Evolutionary conservation across 2,329 filamentous ascomycete species (phyloP), one percentile per base, ranked within the genome.

Genomic region (Pseudopithomyces maydicus): DNA sequence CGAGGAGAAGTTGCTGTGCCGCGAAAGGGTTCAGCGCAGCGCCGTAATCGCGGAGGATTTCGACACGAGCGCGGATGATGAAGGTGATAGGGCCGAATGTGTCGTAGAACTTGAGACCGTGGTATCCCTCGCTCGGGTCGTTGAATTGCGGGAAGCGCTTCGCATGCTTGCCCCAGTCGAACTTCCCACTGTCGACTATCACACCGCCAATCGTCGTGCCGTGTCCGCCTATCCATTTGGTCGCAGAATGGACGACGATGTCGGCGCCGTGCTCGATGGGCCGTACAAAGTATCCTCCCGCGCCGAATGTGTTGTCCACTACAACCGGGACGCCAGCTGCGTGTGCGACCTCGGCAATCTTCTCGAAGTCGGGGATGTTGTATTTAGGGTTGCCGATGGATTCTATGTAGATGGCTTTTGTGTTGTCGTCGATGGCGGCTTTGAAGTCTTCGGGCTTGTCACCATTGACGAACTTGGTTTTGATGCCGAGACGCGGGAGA

Each of bases 141-240:
- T 90, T 85, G 81, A 99, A 92, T 76, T 97, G 91, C 1, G 94
- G 94, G 83, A 98, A 98, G 19, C 93, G 88, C 68, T 85, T 85
- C 45, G 82, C 89, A 74, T 97, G 79, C 78, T 89, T 89, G 67
- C 90, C 91, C 93, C 94, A 98, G 82, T 96, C 90, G 74, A 97
- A 98, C 75, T 92, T 95, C 69, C 93, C 93, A 64, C 88, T 86
- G 80, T 97, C 93, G 62, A 97, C 82, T 33, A 97, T 85, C 42
- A 97, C 85, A 59, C 93, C 93, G 56, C 85, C 93, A 64, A 97
- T 90, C 23, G 93, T 97, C 39, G 93, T 96, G 59, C 93, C 94
- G 77, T 98, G 94, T 41, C 93, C 93, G 55, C 93, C 93, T 61
- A 98, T 97, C 93, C 93, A 97, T 79, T 97, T 97, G 56, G 93